Percentiles rank a stretch among this genome's conserved stretches.
These are phyloP conservation scores for Barbatosphaeria neglecta DNA, from an alignment of 495 filamentous ascomycete genomes.

Conservation along the genomic window DNA sequence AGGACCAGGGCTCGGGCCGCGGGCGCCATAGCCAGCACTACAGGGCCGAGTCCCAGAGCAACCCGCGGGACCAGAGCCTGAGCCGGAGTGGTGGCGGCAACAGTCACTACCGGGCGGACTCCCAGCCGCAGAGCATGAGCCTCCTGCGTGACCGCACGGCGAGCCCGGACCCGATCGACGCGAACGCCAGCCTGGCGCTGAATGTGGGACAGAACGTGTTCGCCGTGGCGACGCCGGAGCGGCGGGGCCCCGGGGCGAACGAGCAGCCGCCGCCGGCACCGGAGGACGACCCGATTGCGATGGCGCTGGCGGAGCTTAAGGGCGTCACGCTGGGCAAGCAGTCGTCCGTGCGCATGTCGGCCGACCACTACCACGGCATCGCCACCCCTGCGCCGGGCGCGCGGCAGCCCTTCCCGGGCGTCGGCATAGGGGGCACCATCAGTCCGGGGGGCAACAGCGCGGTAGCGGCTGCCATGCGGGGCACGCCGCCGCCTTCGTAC, in stretches of 20 bases:
- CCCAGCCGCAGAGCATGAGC: too few species aligned
- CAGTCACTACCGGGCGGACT: constrained; percentile 7
- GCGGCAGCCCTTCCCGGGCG: constrained; percentile 19
- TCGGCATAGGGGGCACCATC: constrained; percentile 26
- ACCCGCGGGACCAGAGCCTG: constrained; percentile 1
- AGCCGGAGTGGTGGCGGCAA: constrained; percentile 1
- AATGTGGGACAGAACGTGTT: constrained; percentile 96
- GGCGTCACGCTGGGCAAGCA: constrained; percentile 55
- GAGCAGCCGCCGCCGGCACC: constrained; percentile 23
- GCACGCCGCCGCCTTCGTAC: constrained; percentile 78
- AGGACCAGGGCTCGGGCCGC: constrained; percentile 13
- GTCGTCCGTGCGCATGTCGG: constrained; percentile 67
- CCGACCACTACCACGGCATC: constrained; percentile 87
- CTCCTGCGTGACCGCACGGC: constrained; percentile 29
- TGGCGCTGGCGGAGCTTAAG: constrained; percentile 86
- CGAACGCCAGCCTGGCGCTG: constrained; percentile 85
- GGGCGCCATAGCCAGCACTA: constrained; percentile 7
- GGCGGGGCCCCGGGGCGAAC: constrained; percentile 20
- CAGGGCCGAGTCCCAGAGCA: constrained; percentile 10
- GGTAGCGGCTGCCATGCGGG: constrained; percentile 41
- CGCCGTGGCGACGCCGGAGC: constrained; percentile 78
- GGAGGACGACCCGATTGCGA: constrained; percentile 74
- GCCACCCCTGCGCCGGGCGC: constrained; percentile 60
- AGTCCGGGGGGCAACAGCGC: constrained; percentile 37
- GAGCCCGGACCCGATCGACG: constrained; percentile 83